Base-by-base conservation (phyloP, 2,329 filamentous ascomycete genomes). In the Trichoderma sp. region DNA sequence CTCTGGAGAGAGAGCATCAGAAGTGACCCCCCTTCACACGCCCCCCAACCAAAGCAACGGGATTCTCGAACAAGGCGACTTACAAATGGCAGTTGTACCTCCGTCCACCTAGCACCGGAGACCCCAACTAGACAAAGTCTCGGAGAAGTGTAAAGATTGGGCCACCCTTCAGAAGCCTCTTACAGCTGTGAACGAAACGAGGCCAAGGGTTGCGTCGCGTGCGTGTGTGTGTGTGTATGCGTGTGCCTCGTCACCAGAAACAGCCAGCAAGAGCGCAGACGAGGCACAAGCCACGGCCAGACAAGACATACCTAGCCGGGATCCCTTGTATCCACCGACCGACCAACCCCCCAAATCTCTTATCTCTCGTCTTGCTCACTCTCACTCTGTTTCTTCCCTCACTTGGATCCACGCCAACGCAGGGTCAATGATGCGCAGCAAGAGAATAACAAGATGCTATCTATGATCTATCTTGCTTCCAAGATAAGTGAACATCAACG, bases 81-180 rank as follows among this genome's bases (percentile, higher is more conserved):
- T 39, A 60, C 57, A 51, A 51, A 30, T 60, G 43, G 45, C 10
- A 57, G 47, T 39, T 14, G 12, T 45, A 30, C 54, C 12, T 57
- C 52, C 52, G 39, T 26, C 34, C 10, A 39, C 12, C 34, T 39
- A 39, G 34, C 5, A 34, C 41, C 58, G 24, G 39, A 39, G 34
- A 21, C 58, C 34, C 51, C 47, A 17, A 52, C 30, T 7, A 21
- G n/a, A 24, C 39, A 52, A 24, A 2, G 52, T 48, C 61, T 43
- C 61, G 61, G 61, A 64, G 61, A 64, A 50, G 52, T 64, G 61
- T 52, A 64, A 64, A 48, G 51, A 64, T 64, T 57, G 43, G 52
- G 61, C 28, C 47, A 61, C 43, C 41, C 41, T 21, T 45, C 15
- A 10, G 21, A 14, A 14, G 10, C 3, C 12, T 10, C 9, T 34